Conservation (phyloP, 371 early-diverging fungal species). For the Mortierella sp. region DNA sequence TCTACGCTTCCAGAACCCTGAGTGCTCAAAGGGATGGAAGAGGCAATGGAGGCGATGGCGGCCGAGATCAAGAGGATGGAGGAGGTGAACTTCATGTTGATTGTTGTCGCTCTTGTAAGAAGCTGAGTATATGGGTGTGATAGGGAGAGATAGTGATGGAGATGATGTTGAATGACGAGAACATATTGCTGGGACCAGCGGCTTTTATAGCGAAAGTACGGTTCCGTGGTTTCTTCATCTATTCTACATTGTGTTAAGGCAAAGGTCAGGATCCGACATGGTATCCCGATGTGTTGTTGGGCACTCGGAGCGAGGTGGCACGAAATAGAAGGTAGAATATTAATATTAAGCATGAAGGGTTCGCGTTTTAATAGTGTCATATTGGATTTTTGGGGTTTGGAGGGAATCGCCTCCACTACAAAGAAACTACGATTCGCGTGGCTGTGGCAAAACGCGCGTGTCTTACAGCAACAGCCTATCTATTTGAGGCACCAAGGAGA, state of each 20-base stretch:
- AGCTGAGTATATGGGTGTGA: background rate
- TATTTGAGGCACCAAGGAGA: background rate
- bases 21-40: background rate
- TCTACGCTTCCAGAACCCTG: background rate
- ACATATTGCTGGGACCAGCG: background rate
- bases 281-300: background rate
- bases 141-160: background rate
- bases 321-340: background rate
- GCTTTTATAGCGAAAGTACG: background rate
- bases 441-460: background rate
- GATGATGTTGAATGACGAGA: background rate
- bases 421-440: background rate
- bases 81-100: slow-evolving; percentile 31
- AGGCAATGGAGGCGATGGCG: slow-evolving; percentile 34
- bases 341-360: background rate
- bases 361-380: background rate
- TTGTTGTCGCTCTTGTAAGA: background rate
- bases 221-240: background rate
- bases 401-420: background rate
- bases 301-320: background rate
- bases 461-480: background rate
- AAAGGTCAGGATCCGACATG: background rate
- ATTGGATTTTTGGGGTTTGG: background rate
- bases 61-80: slow-evolving; percentile 45
- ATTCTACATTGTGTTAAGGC: background rate